Base-by-base conservation (phyloP, 768 basidiomycete genomes). In the Mycena epipterygia region DNA sequence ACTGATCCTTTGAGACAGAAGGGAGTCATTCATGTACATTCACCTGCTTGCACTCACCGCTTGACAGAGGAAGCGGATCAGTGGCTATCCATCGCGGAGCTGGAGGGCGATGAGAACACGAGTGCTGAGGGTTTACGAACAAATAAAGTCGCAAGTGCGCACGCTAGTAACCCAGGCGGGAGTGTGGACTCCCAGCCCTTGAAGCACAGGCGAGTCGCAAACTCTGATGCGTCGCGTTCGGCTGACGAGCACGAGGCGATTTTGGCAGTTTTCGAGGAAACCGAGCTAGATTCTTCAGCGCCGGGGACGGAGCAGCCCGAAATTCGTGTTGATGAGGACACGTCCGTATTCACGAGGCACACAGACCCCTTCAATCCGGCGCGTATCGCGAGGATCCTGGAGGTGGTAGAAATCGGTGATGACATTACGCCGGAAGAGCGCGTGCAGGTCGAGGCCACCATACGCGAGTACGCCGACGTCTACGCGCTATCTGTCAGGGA, bases 401-500 rank as follows among this genome's bases (percentile, higher is more conserved):
- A 67, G 30, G 49, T 7, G 3, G 58, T 67, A 27, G 48, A 59
- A 9, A 67, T 51, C 37, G 81, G 7, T 79, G 82, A 2, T 5
- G 25, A 3, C 80, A 84, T 56, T 46, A 85, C 0, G 66, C 73
- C 1, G 33, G 53, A 8, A 74, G 73, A 3, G 70, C 86, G 63
- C 48, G 67, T 12, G 16, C 30, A 12, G n/a, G 67, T 65, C 17
- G n/a, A 79, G 83, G 0, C 29, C 52, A 2, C 83, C 5, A 51
- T 85, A 0, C 32, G 21, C 0, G 72, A 82, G 66, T 84, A 76
- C 62, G 81, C 84, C 0, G 83, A 85, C 64, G 73, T 76, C 35
- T 87, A 84, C 64, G 81, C 83, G 5, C 70, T 85, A 4, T 80
- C 79, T 0, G 68, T 85, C 7, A 75, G 76, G 17, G 82, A 87